Evolutionary conservation across 495 filamentous ascomycete species (phyloP).

Genomic region (Recurvomyces mirabilis): DNA sequence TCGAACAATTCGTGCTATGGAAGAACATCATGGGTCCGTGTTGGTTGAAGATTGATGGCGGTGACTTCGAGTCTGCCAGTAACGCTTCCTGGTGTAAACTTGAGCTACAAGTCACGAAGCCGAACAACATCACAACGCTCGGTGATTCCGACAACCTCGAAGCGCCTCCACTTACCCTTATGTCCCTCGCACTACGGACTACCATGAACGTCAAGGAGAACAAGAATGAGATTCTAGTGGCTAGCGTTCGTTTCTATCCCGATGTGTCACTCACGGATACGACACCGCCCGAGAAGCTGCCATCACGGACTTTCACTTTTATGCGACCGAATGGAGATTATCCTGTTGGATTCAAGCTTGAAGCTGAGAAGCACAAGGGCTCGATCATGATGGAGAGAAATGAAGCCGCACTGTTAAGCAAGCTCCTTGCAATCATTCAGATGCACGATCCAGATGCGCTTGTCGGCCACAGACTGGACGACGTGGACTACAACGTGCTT

Average conservation of each 20-base stretch:
- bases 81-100: slow-evolving; percentile 97
- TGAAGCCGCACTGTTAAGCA: slow-evolving; percentile 70
- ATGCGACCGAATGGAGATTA: slow-evolving; percentile 66
- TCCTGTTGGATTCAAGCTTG: slow-evolving; percentile 72
- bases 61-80: slow-evolving; percentile 70
- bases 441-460: slow-evolving; percentile 85
- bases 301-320: slow-evolving; percentile 81
- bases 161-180: slow-evolving; percentile 76
- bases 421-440: slow-evolving; percentile 80
- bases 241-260: slow-evolving; percentile 84
- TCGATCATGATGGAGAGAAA: slow-evolving; percentile 67
- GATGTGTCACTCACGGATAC: slow-evolving; percentile 81
- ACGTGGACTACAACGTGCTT: slow-evolving; percentile 87
- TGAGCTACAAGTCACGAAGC: slow-evolving; percentile 69
- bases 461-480: slow-evolving; percentile 91
- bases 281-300: slow-evolving; percentile 73
- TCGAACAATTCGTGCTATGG: slow-evolving; percentile 97
- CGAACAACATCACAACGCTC: slow-evolving; percentile 55
- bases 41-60: slow-evolving; percentile 81
- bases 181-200: slow-evolving; percentile 85
- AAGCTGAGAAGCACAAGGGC: slow-evolving; percentile 58
- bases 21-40: slow-evolving; percentile 98
- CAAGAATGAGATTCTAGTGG: slow-evolving; percentile 87
- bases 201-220: slow-evolving; percentile 84
- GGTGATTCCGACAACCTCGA: slow-evolving; percentile 68